Percentiles rank a stretch among this genome's conserved stretches.
Conservation (phyloP, 2,329 filamentous ascomycete genomes). For the Coniochaeta hoffmannii region DNA sequence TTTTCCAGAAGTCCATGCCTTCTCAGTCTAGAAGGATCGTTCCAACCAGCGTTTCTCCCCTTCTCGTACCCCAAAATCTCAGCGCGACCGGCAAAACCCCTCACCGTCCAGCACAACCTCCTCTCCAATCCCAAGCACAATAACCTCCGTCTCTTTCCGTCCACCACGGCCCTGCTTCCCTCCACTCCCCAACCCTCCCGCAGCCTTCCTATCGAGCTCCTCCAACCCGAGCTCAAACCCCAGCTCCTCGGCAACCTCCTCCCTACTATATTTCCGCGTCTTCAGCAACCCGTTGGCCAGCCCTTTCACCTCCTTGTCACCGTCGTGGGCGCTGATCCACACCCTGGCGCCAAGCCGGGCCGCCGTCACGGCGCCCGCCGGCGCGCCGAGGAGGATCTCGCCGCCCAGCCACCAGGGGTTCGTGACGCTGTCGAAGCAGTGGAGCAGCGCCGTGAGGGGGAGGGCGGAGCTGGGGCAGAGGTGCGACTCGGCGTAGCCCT, state of each 20-base stretch:
- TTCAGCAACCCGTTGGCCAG: constrained; percentile 42
- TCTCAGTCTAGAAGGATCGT: too few species aligned
- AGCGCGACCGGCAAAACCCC: constrained; percentile 18
- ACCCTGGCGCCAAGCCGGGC: constrained; percentile 41
- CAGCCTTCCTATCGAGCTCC: not conserved
- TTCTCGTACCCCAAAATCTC: not conserved
- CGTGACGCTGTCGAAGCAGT: constrained; percentile 52
- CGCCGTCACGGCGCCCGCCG: constrained; percentile 50
- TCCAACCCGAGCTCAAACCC: constrained; percentile 4
- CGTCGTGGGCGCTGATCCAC: constrained; percentile 58
- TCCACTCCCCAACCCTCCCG: not conserved
- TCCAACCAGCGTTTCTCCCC: too few species aligned
- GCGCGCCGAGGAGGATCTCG: constrained; percentile 47
- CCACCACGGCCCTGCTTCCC: not conserved
- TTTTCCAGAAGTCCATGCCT: not conserved
- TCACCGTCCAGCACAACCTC: constrained; percentile 33
- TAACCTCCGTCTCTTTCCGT: constrained; percentile 27
- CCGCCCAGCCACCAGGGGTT: constrained; percentile 58
- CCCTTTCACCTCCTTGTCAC: constrained; percentile 47
- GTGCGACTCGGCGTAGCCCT: constrained; percentile 48
- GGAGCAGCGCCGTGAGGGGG: constrained; percentile 56
- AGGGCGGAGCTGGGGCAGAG: constrained; percentile 49
- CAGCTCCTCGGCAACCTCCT: constrained; percentile 32
- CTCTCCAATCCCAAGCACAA: constrained; percentile 34
- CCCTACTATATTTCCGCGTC: constrained; percentile 32